Evolutionary conservation across 2,329 filamentous ascomycete genomes (phyloP), one percentile per base, ranked within the genome.

Genomic region (Aaosphaeria pasadenensis): DNA sequence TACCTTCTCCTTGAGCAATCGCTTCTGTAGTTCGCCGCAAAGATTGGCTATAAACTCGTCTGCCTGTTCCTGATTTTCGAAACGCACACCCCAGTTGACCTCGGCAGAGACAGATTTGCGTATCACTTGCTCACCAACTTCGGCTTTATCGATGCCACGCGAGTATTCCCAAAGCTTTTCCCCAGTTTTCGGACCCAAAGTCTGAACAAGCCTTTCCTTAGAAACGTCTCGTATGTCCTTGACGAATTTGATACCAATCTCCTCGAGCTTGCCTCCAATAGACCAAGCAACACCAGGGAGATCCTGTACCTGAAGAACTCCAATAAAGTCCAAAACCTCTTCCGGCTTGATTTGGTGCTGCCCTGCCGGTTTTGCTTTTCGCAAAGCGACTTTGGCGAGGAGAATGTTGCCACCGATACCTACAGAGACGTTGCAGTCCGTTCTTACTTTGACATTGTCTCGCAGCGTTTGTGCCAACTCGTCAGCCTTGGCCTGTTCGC

Each of bases 61-160:
- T 0, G 91, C 91, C 70, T 99, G 92, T n/a, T 83, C 80, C 62
- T 96, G 90, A 51, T 81, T 95, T 57, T 94, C 84, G 65, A 99
- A 99, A 5, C 94, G 85, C 47, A 99, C 95, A 3, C 95, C 94
- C 94, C 94, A 99, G 60, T 94, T 99, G 53, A 99, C 90, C 67
- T 99, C 94, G 1, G 92, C 92, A 2, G 94, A 97, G 0, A 99
- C 90, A 0, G 92, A 97, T 65, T 97, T 99, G 46, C 94, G 85
- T 11, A 89, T 77, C 0, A 87, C 83, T 62, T 95, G 88, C 48
- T 92, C 88, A 31, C 91, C 92, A 5, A 97, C 89, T 67, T 96
- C 90, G 1, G 84, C 79, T 43, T 79, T 81, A 70, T 99, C 94
- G 43, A 97, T 89, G 3, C 94, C 94, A 5, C 90, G 83, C 24